These are phyloP conservation scores for Vanrija humicola DNA, from an alignment of 1,284 basidiomycete species.

Conservation along the genomic window DNA sequence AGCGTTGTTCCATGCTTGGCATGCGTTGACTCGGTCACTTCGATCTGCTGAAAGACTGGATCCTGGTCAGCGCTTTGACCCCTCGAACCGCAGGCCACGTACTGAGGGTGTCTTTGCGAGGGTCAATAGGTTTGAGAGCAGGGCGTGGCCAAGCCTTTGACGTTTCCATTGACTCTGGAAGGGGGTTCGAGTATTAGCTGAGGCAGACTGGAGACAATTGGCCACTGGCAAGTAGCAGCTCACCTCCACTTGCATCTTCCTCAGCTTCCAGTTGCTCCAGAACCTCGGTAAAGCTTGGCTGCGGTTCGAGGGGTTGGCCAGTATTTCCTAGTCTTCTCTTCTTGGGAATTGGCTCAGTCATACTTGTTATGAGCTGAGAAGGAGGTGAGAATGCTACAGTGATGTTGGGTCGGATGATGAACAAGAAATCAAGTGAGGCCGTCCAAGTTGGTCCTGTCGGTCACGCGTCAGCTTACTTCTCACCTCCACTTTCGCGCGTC, in stretches of 20 bases:
- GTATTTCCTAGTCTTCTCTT: slow-evolving; percentile 32
- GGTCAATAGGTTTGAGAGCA: slow-evolving; percentile 56
- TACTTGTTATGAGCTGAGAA: not conserved
- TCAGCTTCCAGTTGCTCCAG: slow-evolving; percentile 70
- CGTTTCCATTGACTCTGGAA: slow-evolving; percentile 42
- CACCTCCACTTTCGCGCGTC: slow-evolving; percentile 5
- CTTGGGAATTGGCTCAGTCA: slow-evolving; percentile 32
- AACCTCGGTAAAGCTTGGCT: slow-evolving; percentile 68
- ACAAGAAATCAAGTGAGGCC: not conserved
- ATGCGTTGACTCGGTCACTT: slow-evolving; percentile 72
- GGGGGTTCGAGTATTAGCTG: not conserved
- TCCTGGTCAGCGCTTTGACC: not conserved
- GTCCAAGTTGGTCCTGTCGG: no score
- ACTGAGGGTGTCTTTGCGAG: slow-evolving; percentile 63
- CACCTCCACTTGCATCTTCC: slow-evolving; percentile 51
- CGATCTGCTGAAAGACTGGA: slow-evolving; percentile 82
- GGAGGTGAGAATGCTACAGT: not conserved
- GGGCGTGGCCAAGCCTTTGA: slow-evolving; percentile 74
- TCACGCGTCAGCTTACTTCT: not conserved
- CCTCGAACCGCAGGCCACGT: slow-evolving; percentile 13
- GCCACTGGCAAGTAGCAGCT: not conserved
- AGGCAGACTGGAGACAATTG: not conserved
- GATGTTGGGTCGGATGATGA: not conserved
- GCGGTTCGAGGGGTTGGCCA: slow-evolving; percentile 15
- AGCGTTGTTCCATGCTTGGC: slow-evolving; percentile 56